Evolutionary conservation across 2,329 filamentous ascomycete species (phyloP).

Genomic region (Aspergillus tanneri): DNA sequence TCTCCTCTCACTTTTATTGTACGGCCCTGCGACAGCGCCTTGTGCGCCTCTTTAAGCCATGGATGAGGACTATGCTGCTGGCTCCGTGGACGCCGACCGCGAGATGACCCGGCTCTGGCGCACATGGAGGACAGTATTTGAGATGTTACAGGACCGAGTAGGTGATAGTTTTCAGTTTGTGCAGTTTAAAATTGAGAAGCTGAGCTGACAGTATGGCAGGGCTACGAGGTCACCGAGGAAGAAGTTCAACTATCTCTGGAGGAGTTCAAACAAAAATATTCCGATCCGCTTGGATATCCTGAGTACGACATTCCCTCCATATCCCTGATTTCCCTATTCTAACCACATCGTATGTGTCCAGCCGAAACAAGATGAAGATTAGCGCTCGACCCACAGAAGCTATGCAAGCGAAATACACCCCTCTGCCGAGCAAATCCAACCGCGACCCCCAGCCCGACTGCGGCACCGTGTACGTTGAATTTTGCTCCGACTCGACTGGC

Average conservation of each 20-base stretch:
- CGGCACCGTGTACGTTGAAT: conserved; percentile 91
- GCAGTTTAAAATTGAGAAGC: not conserved
- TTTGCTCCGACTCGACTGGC: conserved; percentile 68
- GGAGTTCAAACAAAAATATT: conserved; percentile 73
- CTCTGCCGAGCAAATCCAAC: conserved; percentile 65
- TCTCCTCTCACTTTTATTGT: not conserved
- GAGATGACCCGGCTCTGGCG: conserved; percentile 75
- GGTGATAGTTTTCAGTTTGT: conserved; percentile 31
- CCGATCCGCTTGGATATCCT: conserved; percentile 68
- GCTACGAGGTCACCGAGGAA: conserved; percentile 86
- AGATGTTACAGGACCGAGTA: conserved; percentile 92
- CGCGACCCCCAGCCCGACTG: conserved; percentile 71
- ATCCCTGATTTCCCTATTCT: conserved; percentile 9
- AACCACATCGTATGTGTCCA: conserved; percentile 38
- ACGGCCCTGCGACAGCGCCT: conserved; percentile 5
- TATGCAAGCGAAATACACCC: conserved; percentile 83
- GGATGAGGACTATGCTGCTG: conserved; percentile 40
- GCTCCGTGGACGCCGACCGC: conserved; percentile 40
- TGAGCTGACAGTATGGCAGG: conserved; percentile 54
- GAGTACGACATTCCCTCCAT: conserved; percentile 56
- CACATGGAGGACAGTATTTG: conserved; percentile 86
- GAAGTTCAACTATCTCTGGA: conserved; percentile 84
- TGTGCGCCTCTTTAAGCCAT: conserved; percentile 25
- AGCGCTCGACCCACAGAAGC: conserved; percentile 77
- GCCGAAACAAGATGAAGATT: conserved; percentile 81